phyloP scores from a whole-genome alignment of 257 asterid genomes.

The Fraxinus pennsylvanica region DNA sequence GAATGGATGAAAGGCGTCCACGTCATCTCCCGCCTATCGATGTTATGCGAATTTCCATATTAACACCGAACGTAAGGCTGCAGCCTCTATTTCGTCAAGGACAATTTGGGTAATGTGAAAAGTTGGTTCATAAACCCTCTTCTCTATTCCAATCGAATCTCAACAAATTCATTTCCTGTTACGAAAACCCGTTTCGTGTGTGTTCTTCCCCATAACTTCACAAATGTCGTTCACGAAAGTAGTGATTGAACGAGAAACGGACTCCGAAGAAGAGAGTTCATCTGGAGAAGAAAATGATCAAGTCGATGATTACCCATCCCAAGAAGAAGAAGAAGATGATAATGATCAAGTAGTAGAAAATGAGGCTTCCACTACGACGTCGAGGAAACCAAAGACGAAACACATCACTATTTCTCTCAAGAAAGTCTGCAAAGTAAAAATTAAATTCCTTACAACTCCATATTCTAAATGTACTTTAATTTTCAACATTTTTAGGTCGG shows the following conservation, averaged over 20 bases:
- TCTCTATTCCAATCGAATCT: background rate
- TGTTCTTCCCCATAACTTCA: slow-evolving; percentile 57
- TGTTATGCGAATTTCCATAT: slow-evolving; percentile 8
- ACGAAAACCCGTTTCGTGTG: background rate
- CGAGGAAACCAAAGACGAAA: slow-evolving; percentile 39
- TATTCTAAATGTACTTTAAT: background rate
- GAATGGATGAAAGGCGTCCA: slow-evolving; percentile 24
- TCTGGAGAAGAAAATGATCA: slow-evolving; percentile 42
- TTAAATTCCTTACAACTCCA: background rate
- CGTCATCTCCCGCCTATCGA: slow-evolving; percentile 39
- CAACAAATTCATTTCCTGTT: background rate
- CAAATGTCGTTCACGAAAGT: slow-evolving; percentile 64
- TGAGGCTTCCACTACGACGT: slow-evolving; percentile 31
- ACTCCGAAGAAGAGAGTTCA: slow-evolving; percentile 66
- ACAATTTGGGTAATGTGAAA: slow-evolving; percentile 20
- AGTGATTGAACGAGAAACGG: slow-evolving; percentile 70
- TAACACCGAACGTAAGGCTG: slow-evolving; percentile 6
- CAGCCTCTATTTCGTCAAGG: slow-evolving; percentile 14
- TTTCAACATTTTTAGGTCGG: background rate
- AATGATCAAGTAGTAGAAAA: slow-evolving; percentile 27
- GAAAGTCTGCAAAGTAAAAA: slow-evolving; percentile 80
- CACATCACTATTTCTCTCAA: slow-evolving; percentile 79
- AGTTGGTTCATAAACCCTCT: slow-evolving; percentile 28
- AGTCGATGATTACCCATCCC: slow-evolving; percentile 19
- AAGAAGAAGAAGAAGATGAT: slow-evolving; percentile 26